phyloP scores from a whole-genome alignment of 495 filamentous ascomycete species.

The Neurospora sp. region DNA sequence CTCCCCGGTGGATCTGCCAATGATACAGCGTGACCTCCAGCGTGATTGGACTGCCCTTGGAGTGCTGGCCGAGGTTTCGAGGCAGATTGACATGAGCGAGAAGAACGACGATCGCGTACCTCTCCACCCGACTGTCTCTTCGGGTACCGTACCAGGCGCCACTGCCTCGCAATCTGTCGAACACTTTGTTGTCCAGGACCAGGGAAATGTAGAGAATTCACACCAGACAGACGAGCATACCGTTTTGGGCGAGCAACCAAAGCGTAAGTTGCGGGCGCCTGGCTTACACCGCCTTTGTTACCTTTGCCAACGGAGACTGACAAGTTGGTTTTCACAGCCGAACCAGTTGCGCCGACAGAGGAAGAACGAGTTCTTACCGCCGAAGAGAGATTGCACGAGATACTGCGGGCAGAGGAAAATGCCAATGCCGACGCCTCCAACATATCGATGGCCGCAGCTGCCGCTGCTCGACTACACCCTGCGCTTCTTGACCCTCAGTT shows the following conservation, averaged over 20 bases:
- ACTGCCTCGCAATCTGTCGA: slow-evolving; percentile 13
- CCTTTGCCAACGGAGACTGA: neutral
- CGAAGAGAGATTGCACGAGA: slow-evolving; percentile 29
- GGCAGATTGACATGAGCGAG: slow-evolving; percentile 50
- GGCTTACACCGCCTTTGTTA: neutral
- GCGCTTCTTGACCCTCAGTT: slow-evolving; percentile 41
- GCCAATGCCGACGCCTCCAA: slow-evolving; percentile 23
- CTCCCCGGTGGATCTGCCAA: slow-evolving; percentile 18
- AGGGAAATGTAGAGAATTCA: slow-evolving; percentile 38
- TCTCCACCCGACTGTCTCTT: slow-evolving; percentile 4
- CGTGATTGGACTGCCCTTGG: slow-evolving; percentile 62
- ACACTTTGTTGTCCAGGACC: slow-evolving; percentile 39
- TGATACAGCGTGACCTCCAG: slow-evolving; percentile 17
- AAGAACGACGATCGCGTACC: slow-evolving; percentile 34
- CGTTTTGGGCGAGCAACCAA: neutral
- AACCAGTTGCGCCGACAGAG: slow-evolving; percentile 2
- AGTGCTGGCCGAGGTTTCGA: slow-evolving; percentile 72
- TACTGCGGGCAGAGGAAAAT: slow-evolving; percentile 17
- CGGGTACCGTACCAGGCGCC: neutral
- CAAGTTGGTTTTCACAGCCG: neutral
- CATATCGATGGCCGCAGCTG: slow-evolving; percentile 37
- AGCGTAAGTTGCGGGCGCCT: neutral
- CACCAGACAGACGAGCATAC: slow-evolving; percentile 29
- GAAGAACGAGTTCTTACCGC: slow-evolving; percentile 17
- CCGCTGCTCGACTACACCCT: slow-evolving; percentile 36